These are phyloP conservation scores for Thelonectria blattea DNA, from an alignment of 2,329 filamentous ascomycete species.

Conservation along the genomic window DNA sequence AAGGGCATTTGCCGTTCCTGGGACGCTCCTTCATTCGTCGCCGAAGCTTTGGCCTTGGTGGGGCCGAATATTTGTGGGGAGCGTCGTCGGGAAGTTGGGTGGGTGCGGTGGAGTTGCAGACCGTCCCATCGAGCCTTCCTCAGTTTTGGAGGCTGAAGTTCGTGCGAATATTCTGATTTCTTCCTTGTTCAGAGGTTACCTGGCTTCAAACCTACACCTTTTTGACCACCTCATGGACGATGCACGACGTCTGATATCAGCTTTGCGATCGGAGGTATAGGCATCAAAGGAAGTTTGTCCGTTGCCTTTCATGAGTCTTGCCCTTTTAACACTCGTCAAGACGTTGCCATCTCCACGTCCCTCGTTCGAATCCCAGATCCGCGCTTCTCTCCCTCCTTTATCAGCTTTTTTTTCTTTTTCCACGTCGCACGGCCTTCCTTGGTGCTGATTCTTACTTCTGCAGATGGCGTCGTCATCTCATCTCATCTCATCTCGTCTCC, in stretches of 20 bases:
- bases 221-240: too few species aligned
- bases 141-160: conserved; percentile 25
- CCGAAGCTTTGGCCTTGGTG: conserved; percentile 5
- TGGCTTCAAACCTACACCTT: too few species aligned
- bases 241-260: too few species aligned
- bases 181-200: too few species aligned
- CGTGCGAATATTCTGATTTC: background rate
- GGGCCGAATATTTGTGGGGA: conserved; percentile 11
- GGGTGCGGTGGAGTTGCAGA: conserved; percentile 13
- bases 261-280: too few species aligned
- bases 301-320: background rate
- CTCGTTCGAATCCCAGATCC: background rate
- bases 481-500: conserved; percentile 18
- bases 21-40: conserved; percentile 7
- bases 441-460: too few species aligned
- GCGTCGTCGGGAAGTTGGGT: background rate
- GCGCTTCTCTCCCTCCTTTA: background rate
- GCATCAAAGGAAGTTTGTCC: too few species aligned
- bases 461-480: conserved; percentile 22
- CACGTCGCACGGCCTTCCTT: background rate
- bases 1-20: background rate
- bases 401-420: background rate
- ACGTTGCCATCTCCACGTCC: background rate
- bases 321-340: background rate
- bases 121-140: conserved; percentile 6